Evolutionary conservation across 768 basidiomycete genomes (phyloP).

Genomic region (Psilocybe subaeruginosa): DNA sequence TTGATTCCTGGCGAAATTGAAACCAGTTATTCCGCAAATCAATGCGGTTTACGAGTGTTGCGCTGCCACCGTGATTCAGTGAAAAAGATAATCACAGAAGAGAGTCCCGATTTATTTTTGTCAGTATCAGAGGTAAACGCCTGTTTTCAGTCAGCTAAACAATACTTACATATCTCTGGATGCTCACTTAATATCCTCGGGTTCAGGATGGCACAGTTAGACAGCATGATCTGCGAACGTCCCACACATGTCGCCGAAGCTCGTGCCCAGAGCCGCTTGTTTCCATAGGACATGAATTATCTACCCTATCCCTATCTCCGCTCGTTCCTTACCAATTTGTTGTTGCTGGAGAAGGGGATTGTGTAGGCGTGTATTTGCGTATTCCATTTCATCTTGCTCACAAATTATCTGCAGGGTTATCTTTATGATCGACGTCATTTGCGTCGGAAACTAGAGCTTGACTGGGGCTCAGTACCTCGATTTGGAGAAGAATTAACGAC

Average conservation of each 20-base stretch:
- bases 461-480: conserved; percentile 68
- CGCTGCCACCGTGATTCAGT: conserved; percentile 74
- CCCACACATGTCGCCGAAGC: conserved; percentile 61
- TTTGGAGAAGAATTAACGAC: conserved; percentile 58
- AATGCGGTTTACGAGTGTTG: conserved; percentile 56
- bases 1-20: conserved; percentile 41
- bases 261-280: conserved; percentile 77
- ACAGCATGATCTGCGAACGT: conserved; percentile 80
- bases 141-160: conserved; percentile 1
- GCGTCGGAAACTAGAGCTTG: conserved; percentile 58
- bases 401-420: conserved; percentile 53
- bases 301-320: conserved; percentile 74
- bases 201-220: conserved; percentile 82
- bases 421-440: conserved; percentile 83
- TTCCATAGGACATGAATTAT: conserved; percentile 65
- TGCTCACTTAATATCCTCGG: neutral
- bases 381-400: neutral
- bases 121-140: conserved; percentile 74
- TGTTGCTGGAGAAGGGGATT: conserved; percentile 80
- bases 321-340: conserved; percentile 84
- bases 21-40: conserved; percentile 44
- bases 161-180: neutral
- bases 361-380: conserved; percentile 46
- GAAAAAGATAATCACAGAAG: conserved; percentile 80
- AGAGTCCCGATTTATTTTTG: conserved; percentile 75